Conservation (phyloP, 768 basidiomycete species). For the Peribolospora baueri region DNA sequence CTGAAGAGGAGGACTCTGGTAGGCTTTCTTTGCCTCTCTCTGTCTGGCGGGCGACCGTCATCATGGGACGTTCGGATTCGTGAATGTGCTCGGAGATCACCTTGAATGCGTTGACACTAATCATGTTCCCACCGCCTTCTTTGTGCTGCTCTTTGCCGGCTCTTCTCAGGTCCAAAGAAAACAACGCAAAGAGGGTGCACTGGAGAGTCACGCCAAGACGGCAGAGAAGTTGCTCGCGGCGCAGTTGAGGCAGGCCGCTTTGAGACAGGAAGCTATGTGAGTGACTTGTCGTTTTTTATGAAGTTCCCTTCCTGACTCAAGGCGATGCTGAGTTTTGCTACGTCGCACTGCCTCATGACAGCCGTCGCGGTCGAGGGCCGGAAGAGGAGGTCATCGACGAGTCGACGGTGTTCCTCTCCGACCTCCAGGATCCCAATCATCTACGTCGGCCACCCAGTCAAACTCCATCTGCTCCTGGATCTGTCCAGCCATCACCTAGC, state of each 20-base stretch:
- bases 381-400: slow-evolving; percentile 37
- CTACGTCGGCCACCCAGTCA: slow-evolving; percentile 29
- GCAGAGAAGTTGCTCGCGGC: slow-evolving; percentile 84
- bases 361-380: slow-evolving; percentile 29
- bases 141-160: neutral
- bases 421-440: slow-evolving; percentile 28
- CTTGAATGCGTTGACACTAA: neutral
- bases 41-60: neutral
- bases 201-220: slow-evolving; percentile 54
- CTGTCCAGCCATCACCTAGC: slow-evolving; percentile 2
- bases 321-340: no score
- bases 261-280: slow-evolving; percentile 27
- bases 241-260: slow-evolving; percentile 75
- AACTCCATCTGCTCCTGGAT: slow-evolving; percentile 27
- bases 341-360: slow-evolving; percentile 7
- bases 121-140: neutral
- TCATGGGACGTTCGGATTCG: neutral
- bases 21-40: slow-evolving; percentile 14
- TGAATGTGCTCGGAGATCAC: no score
- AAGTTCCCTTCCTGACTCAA: neutral
- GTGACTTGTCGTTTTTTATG: slow-evolving; percentile 1
- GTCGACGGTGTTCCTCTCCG: slow-evolving; percentile 67
- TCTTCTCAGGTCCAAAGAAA: slow-evolving; percentile 47
- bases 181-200: slow-evolving; percentile 76
- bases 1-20: slow-evolving; percentile 78